These are phyloP conservation scores for Chrysoporthe cubensis DNA, from an alignment of 2,329 filamentous ascomycete genomes.

Conservation along the genomic window DNA sequence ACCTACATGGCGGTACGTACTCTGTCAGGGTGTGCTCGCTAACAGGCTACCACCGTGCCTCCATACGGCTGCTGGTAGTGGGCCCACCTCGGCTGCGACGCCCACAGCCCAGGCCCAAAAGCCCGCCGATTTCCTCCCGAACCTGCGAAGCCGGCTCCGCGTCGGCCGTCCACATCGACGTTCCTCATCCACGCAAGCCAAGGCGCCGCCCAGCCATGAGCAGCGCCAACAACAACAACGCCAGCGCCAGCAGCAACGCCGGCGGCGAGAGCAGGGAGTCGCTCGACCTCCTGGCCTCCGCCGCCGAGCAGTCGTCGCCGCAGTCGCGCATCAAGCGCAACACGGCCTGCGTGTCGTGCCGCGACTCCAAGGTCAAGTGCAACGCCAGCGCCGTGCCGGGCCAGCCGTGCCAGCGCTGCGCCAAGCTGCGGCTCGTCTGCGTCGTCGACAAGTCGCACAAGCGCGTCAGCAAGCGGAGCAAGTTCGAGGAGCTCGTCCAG, in stretches of 20 bases:
- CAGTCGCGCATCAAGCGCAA: slow-evolving; percentile 29
- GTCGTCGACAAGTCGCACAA: slow-evolving; percentile 53
- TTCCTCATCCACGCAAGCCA: background rate
- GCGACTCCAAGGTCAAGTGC: slow-evolving; percentile 47
- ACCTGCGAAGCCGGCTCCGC: slow-evolving; percentile 13
- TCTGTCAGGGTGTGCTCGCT: too few species aligned
- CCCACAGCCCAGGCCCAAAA: too few species aligned
- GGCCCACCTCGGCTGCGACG: too few species aligned
- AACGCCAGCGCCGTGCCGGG: slow-evolving; percentile 44
- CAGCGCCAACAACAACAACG: slow-evolving; percentile 14
- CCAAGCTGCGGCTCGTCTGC: slow-evolving; percentile 48
- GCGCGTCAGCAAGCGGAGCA: slow-evolving; percentile 52
- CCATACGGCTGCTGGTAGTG: too few species aligned
- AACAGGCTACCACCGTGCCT: too few species aligned
- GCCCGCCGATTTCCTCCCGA: slow-evolving; percentile 14
- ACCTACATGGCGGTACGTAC: too few species aligned
- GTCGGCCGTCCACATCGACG: slow-evolving; percentile 7
- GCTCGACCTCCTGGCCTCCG: slow-evolving; percentile 29
- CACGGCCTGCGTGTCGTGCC: slow-evolving; percentile 29
- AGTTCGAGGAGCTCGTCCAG: slow-evolving; percentile 58
- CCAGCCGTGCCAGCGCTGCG: slow-evolving; percentile 50
- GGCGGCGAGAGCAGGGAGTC: slow-evolving; percentile 26
- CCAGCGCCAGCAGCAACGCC: too few species aligned
- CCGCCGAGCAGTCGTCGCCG: slow-evolving; percentile 28
- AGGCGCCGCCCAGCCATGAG: background rate